Conservation (phyloP, 805 yeast species). For the Starmerella sp. region DNA sequence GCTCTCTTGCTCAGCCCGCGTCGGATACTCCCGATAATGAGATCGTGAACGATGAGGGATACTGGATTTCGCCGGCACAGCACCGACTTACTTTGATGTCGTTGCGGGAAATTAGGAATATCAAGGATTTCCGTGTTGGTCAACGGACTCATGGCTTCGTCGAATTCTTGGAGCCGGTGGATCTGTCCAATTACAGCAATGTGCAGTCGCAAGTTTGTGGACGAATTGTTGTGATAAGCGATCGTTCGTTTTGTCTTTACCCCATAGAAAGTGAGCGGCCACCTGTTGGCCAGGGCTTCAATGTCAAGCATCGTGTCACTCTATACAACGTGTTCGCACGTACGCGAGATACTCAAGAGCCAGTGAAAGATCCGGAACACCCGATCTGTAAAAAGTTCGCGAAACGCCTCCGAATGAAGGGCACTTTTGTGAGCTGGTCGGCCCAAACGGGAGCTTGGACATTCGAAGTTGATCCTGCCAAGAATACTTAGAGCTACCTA, state of each 20-base stretch:
- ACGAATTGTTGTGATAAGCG: conserved; percentile 48
- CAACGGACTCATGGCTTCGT: conserved; percentile 66
- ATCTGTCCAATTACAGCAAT: conserved; percentile 55
- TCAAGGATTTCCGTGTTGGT: conserved; percentile 62
- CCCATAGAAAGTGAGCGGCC: conserved; percentile 58
- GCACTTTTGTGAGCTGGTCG: conserved; percentile 64
- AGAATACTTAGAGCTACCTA: neutral
- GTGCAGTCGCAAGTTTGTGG: conserved; percentile 52
- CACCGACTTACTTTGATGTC: conserved; percentile 50
- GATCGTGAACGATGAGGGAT: conserved; percentile 56
- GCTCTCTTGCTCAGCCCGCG: neutral
- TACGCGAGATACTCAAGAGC: conserved; percentile 57
- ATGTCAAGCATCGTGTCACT: conserved; percentile 61
- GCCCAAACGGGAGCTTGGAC: conserved; percentile 44
- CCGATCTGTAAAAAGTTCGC: conserved; percentile 60
- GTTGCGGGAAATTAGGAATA: conserved; percentile 50
- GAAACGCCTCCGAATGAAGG: conserved; percentile 48
- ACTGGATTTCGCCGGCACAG: conserved; percentile 75
- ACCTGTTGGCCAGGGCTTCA: conserved; percentile 68
- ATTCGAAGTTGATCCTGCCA: conserved; percentile 25
- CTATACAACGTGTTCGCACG: conserved; percentile 72
- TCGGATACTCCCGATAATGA: conserved; percentile 30
- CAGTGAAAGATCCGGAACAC: conserved; percentile 67
- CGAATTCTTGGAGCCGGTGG: conserved; percentile 71
- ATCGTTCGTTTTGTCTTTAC: conserved; percentile 54